Evolutionary conservation across 192 early-diverging fungal species (phyloP).

Genomic region (Backusella tuberculispora): DNA sequence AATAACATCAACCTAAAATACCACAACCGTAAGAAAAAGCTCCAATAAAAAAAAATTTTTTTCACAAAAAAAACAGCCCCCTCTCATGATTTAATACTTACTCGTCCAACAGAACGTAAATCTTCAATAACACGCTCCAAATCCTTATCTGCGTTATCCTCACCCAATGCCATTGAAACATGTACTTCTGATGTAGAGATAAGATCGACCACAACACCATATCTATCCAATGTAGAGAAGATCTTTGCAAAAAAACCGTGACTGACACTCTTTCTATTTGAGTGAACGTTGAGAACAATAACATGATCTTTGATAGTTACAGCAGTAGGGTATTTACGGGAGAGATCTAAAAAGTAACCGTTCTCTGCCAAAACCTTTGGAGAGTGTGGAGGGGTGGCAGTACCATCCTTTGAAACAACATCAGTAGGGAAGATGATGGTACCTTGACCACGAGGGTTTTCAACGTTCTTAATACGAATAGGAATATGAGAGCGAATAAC

Average conservation of each 20-base stretch:
- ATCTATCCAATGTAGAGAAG: constrained; percentile 87
- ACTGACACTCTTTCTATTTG: constrained; percentile 92
- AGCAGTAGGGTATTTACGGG: constrained; percentile 87
- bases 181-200: constrained; percentile 95
- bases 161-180: constrained; percentile 84
- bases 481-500: constrained; percentile 96
- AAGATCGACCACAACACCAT: constrained; percentile 92
- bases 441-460: constrained; percentile 89
- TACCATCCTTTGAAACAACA: constrained; percentile 52
- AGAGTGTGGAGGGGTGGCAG: constrained; percentile 55
- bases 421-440: constrained; percentile 93
- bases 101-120: constrained; percentile 78
- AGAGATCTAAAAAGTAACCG: constrained; percentile 74
- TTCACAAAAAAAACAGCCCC: neutral
- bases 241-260: constrained; percentile 98
- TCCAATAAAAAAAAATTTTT: neutral
- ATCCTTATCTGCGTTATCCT: constrained; percentile 64
- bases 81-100: constrained; percentile 31
- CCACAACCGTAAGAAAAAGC: constrained; percentile 20
- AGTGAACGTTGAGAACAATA: constrained; percentile 95
- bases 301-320: constrained; percentile 99
- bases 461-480: constrained; percentile 99
- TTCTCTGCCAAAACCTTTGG: constrained; percentile 68
- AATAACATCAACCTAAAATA: constrained; percentile 71
- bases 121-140: constrained; percentile 81